phyloP scores from a whole-genome alignment of 2,329 filamentous ascomycete species.

The Thelonectria blattea region DNA sequence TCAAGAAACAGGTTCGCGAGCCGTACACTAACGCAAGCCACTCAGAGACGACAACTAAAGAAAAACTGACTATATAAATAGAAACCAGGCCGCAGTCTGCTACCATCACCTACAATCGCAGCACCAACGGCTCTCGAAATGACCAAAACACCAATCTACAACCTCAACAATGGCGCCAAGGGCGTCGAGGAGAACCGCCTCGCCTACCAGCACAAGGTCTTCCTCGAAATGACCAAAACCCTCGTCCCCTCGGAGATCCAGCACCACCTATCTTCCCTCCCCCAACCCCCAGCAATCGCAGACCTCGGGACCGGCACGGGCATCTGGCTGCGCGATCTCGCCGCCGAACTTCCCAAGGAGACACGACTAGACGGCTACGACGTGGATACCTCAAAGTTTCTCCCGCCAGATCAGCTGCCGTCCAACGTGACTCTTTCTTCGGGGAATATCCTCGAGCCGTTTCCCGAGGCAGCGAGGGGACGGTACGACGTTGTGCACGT shows the following conservation, averaged over 20 bases:
- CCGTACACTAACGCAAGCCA: no score
- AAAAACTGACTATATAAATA: no score
- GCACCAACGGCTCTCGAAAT: no score
- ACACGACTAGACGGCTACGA: constrained; percentile 27
- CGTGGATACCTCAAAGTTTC: constrained; percentile 30
- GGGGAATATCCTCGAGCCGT: constrained; percentile 20
- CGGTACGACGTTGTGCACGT: constrained; percentile 29
- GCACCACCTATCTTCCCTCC: neutral
- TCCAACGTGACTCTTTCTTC: constrained; percentile 16
- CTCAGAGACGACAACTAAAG: no score
- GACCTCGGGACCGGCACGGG: constrained; percentile 30
- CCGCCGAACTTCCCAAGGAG: constrained; percentile 12
- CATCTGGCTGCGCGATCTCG: constrained; percentile 31
- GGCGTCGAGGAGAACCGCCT: constrained; percentile 1
- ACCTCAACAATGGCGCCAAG: neutral
- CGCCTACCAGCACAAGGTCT: neutral
- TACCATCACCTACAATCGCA: no score
- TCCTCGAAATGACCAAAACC: neutral
- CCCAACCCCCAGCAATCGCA: constrained; percentile 4
- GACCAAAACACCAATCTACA: neutral
- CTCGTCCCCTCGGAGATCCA: neutral
- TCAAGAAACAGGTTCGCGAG: no score
- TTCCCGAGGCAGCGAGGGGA: constrained; percentile 14
- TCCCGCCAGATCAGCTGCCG: constrained; percentile 9
- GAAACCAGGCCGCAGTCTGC: no score